Evolutionary conservation across 495 filamentous ascomycete species (phyloP).

Genomic region (Penicillium canescens): DNA sequence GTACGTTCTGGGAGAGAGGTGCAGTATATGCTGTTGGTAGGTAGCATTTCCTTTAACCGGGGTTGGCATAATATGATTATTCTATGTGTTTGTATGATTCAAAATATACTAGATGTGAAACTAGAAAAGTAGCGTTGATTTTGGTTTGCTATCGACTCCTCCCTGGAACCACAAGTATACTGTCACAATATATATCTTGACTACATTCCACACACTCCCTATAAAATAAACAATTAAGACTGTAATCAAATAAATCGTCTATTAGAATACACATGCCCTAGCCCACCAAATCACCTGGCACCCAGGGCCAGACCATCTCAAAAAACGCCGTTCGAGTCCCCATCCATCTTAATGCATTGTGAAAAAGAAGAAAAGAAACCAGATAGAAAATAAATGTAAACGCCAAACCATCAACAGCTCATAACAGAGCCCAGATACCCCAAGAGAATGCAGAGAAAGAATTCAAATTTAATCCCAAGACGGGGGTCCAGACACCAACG

Average conservation of each 20-base stretch:
- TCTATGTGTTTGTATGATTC: too few relatives aligned
- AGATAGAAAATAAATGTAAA: slow-evolving; percentile 1
- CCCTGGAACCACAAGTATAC: background rate
- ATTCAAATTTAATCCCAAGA: background rate
- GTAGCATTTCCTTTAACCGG: too few relatives aligned
- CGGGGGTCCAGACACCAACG: background rate
- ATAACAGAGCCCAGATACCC: background rate
- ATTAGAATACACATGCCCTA: slow-evolving; percentile 21
- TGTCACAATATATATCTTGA: background rate
- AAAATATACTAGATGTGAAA: too few relatives aligned
- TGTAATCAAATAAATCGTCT: slow-evolving; percentile 12
- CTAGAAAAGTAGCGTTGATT: background rate
- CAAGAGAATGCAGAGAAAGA: background rate
- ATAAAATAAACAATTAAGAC: background rate
- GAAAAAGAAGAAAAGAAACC: slow-evolving; percentile 8
- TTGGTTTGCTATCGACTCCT: too few relatives aligned
- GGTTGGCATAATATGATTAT: too few relatives aligned
- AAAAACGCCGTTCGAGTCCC: slow-evolving; percentile 17
- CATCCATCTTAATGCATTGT: slow-evolving; percentile 26
- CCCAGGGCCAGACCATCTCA: slow-evolving; percentile 17
- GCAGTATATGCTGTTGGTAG: too few relatives aligned
- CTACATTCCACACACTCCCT: background rate
- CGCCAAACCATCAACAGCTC: slow-evolving; percentile 1
- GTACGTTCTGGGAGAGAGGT: background rate
- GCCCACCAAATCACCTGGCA: slow-evolving; percentile 10